A percentile compares a stretch with the other conserved stretches of the same genome.
These are phyloP conservation scores for Cyberlindnera maritima DNA, from an alignment of 805 yeast genomes.

Conservation along the genomic window DNA sequence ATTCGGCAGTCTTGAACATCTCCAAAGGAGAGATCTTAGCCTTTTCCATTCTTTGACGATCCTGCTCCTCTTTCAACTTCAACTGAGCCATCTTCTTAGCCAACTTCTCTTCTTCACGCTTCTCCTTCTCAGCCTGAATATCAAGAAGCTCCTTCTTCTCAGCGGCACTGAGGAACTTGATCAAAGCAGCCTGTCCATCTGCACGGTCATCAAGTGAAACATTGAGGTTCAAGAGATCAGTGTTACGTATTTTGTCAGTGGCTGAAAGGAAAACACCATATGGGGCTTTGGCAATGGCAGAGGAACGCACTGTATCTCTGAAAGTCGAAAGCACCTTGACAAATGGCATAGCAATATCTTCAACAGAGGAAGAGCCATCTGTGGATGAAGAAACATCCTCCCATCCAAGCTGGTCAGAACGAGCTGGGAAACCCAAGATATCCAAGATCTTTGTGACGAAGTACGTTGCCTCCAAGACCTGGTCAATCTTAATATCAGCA, in stretches of 20 bases:
- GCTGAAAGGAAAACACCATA: constrained; percentile 56
- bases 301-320: constrained; percentile 75
- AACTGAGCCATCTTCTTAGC: constrained; percentile 58
- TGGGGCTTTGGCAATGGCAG: constrained; percentile 62
- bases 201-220: constrained; percentile 87
- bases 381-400: constrained; percentile 34
- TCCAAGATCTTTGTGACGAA: constrained; percentile 71
- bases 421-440: constrained; percentile 72
- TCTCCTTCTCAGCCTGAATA: constrained; percentile 55
- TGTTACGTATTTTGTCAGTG: constrained; percentile 71
- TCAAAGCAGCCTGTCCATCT: constrained; percentile 71
- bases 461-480: constrained; percentile 56
- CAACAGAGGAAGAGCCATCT: constrained; percentile 35
- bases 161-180: constrained; percentile 70
- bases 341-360: constrained; percentile 76
- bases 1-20: constrained; percentile 65
- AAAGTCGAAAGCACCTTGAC: constrained; percentile 73
- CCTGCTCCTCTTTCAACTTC: constrained; percentile 58
- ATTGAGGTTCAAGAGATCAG: constrained; percentile 69
- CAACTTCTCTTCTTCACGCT: constrained; percentile 50
- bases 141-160: constrained; percentile 66
- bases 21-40: constrained; percentile 69
- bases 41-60: constrained; percentile 58
- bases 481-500: constrained; percentile 57
- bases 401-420: constrained; percentile 84